Percentiles rank a stretch among this genome's conserved stretches.
phyloP scores from a whole-genome alignment of 495 filamentous ascomycete species.

The Penicillium macrosclerotiorum region DNA sequence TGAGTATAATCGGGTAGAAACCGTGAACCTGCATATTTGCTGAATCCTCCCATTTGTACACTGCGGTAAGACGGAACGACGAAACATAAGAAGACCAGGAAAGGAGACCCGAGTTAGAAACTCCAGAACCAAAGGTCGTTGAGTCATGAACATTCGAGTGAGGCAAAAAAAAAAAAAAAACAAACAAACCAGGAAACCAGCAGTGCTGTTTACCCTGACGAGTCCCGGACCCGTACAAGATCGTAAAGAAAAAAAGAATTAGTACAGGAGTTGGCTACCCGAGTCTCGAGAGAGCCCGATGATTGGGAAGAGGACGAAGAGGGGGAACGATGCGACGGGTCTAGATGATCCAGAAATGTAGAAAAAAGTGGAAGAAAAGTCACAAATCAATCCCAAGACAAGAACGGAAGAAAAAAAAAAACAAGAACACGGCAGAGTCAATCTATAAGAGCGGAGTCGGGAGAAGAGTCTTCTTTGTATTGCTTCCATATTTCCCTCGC shows the following conservation, averaged over 20 bases:
- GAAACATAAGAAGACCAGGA: conserved; percentile 10
- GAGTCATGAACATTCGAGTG: conserved; percentile 15
- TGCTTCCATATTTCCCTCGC: background rate
- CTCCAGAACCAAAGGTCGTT: conserved; percentile 19
- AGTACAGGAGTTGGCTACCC: conserved; percentile 19
- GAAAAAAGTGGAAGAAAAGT: conserved; percentile 2
- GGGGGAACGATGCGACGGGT: conserved; percentile 16
- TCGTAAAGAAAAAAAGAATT: conserved; percentile 18
- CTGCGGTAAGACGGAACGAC: conserved; percentile 2
- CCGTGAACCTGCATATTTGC: conserved; percentile 20
- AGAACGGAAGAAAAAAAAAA: background rate
- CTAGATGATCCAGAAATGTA: conserved; percentile 16
- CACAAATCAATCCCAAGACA: background rate
- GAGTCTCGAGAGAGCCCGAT: conserved; percentile 3
- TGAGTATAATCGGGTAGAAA: background rate
- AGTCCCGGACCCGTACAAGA: conserved; percentile 3
- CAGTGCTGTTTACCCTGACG: background rate
- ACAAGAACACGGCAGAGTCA: conserved; percentile 3
- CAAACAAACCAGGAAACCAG: background rate
- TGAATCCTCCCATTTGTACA: conserved; percentile 24
- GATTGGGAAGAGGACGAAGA: background rate
- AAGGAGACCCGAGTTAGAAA: conserved; percentile 8
- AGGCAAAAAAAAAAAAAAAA: background rate
- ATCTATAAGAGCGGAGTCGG: conserved; percentile 17
- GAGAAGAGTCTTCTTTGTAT: conserved; percentile 3